Evolutionary conservation across 306 rosid genomes (phyloP).

Genomic region (Hylodesmum podocarpum): DNA sequence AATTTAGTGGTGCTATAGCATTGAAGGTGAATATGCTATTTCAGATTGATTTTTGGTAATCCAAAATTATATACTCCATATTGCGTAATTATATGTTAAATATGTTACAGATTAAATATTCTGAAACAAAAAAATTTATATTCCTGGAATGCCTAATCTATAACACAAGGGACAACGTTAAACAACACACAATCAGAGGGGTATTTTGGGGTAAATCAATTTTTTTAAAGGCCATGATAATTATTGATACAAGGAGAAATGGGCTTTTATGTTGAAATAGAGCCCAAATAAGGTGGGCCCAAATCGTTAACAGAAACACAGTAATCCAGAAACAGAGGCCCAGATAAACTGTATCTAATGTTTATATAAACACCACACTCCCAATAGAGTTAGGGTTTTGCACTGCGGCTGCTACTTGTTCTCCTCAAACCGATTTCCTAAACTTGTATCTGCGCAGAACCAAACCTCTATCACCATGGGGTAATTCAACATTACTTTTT

Average conservation of each 20-base stretch:
- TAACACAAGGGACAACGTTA: too few relatives aligned
- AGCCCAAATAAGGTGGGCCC: not conserved
- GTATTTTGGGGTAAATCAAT: too few relatives aligned
- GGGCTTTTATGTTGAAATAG: not conserved
- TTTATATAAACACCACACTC: not conserved
- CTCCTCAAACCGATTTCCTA: not conserved
- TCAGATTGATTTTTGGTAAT: too few relatives aligned
- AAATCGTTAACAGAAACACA: not conserved
- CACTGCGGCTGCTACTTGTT: slow-evolving; percentile 34
- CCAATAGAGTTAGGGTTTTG: slow-evolving; percentile 31
- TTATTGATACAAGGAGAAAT: not conserved
- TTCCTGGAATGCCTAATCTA: too few relatives aligned
- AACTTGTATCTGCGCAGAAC: not conserved
- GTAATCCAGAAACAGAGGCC: not conserved
- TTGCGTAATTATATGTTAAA: too few relatives aligned
- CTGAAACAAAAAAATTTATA: too few relatives aligned
- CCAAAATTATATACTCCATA: too few relatives aligned
- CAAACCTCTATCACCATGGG: slow-evolving; percentile 47
- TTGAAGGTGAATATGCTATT: too few relatives aligned
- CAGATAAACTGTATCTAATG: not conserved
- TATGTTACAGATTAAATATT: too few relatives aligned
- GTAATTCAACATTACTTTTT: slow-evolving; percentile 29
- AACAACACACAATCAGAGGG: too few relatives aligned
- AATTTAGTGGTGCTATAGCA: too few relatives aligned
- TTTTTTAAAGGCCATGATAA: too few relatives aligned